Conservation (phyloP, 2,329 filamentous ascomycete species). For the Ophioceras dolichostomum region DNA sequence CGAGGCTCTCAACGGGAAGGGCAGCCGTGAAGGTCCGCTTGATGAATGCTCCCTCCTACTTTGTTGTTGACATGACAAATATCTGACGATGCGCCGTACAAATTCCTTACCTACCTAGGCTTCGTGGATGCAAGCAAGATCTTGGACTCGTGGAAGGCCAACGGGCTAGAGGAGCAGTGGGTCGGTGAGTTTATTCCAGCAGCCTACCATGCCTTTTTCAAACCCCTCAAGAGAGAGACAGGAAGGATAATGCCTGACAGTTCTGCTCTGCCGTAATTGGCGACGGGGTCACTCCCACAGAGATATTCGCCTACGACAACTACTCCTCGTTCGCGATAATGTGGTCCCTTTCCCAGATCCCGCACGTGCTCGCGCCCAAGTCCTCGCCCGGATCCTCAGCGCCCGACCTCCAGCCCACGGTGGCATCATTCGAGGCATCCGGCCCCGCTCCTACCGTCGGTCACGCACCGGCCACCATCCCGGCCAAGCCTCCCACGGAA, state of each 20-base stretch:
- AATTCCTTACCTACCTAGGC: neutral
- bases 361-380: neutral
- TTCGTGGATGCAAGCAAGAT: neutral
- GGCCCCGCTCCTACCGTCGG: neutral
- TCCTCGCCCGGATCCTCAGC: neutral
- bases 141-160: neutral
- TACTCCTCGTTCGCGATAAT: neutral
- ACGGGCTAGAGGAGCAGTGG: neutral
- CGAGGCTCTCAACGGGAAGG: neutral
- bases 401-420: neutral
- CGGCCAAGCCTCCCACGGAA: neutral
- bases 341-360: neutral
- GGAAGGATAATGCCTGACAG: neutral
- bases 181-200: neutral
- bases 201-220: too few species aligned
- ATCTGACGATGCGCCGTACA: neutral
- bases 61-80: too few species aligned
- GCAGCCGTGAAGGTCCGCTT: neutral
- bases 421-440: neutral
- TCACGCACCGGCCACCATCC: neutral
- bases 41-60: too few species aligned
- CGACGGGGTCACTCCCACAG: neutral
- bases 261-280: neutral
- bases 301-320: neutral
- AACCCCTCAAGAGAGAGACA: too few species aligned